Evolutionary conservation across 78 protist genomes (phyloP).

Genomic region (Emiliania huxleyi): DNA sequence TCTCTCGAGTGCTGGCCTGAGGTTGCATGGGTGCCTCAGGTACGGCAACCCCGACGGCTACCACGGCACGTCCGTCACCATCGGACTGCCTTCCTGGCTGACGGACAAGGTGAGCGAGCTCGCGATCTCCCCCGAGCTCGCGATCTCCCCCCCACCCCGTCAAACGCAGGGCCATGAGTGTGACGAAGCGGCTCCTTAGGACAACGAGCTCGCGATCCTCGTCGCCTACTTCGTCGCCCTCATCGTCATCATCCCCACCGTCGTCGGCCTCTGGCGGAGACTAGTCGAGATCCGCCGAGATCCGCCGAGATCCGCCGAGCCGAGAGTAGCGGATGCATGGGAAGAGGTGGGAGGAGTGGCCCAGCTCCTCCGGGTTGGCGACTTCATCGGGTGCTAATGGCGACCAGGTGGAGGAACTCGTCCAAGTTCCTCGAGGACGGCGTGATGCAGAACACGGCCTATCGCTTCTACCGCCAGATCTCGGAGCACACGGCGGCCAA

Average conservation of each 20-base stretch:
- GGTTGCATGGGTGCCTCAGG: too few relatives aligned
- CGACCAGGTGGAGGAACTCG: background rate
- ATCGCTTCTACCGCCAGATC: slow-evolving; percentile 2
- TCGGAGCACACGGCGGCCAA: slow-evolving; percentile 4
- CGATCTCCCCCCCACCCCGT: too few relatives aligned
- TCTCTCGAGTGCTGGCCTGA: too few relatives aligned
- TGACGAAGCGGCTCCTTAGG: too few relatives aligned
- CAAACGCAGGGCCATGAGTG: too few relatives aligned
- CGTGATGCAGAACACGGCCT: slow-evolving; percentile 34
- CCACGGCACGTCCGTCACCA: slow-evolving; percentile 50
- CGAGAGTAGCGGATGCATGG: too few relatives aligned
- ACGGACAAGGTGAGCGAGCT: slow-evolving; percentile 37
- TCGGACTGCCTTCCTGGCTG: slow-evolving; percentile 39
- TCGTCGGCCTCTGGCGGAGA: slow-evolving; percentile 39
- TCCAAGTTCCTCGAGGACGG: slow-evolving; percentile 12
- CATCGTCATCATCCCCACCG: slow-evolving; percentile 7
- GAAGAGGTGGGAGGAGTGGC: too few relatives aligned
- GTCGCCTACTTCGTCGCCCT: slow-evolving; percentile 28
- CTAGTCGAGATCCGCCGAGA: too few relatives aligned
- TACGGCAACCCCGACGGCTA: slow-evolving; percentile 62
- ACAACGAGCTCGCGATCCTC: slow-evolving; percentile 34
- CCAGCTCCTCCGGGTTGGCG: too few relatives aligned
- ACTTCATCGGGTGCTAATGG: too few relatives aligned
- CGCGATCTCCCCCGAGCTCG: background rate
- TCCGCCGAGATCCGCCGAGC: background rate